A percentile compares a stretch with the other conserved stretches of the same genome.
Evolutionary conservation across 352 stramenopile genomes (phyloP).

Genomic region (Globisporangium paroecandrum): DNA sequence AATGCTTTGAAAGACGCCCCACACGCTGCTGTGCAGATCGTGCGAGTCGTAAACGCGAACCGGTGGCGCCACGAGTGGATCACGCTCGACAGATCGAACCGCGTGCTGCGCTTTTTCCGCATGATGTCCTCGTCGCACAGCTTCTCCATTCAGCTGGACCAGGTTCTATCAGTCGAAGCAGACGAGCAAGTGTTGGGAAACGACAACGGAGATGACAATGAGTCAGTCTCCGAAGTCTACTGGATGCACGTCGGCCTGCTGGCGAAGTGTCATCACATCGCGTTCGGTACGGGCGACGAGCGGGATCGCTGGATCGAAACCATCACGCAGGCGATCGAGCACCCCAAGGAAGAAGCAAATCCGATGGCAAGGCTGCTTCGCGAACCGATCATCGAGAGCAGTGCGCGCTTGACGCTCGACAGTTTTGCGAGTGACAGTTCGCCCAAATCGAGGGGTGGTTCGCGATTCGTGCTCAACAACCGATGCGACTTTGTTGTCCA

Average conservation of each 20-base stretch:
- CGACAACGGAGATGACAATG: not conserved
- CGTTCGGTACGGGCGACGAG: constrained; percentile 33
- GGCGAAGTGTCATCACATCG: constrained; percentile 45
- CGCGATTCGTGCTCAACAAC: constrained; percentile 46
- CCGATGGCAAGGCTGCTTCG: constrained; percentile 10
- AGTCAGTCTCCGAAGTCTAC: constrained; percentile 21
- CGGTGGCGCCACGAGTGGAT: constrained; percentile 60
- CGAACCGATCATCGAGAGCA: constrained; percentile 22
- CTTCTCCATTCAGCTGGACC: constrained; percentile 30
- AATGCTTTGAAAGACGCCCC: constrained; percentile 16
- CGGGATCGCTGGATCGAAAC: constrained; percentile 30
- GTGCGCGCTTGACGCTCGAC: constrained; percentile 20
- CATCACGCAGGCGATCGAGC: constrained; percentile 23
- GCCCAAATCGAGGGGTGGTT: constrained; percentile 18
- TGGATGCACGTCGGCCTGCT: constrained; percentile 47
- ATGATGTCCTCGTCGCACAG: constrained; percentile 34
- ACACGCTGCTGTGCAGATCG: constrained; percentile 32
- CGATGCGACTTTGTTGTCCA: constrained; percentile 28
- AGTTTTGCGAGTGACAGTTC: constrained; percentile 20
- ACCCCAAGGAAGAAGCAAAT: not conserved
- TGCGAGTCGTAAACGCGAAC: constrained; percentile 31
- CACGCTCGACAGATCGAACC: constrained; percentile 33
- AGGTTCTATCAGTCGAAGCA: constrained; percentile 25
- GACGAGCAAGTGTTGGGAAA: not conserved
- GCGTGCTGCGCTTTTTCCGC: constrained; percentile 42